Percentiles rank a stretch among this genome's conserved stretches.
These are phyloP conservation scores for Lichtheimia ramosa DNA, from an alignment of 371 early-diverging fungal genomes.

Conservation along the genomic window DNA sequence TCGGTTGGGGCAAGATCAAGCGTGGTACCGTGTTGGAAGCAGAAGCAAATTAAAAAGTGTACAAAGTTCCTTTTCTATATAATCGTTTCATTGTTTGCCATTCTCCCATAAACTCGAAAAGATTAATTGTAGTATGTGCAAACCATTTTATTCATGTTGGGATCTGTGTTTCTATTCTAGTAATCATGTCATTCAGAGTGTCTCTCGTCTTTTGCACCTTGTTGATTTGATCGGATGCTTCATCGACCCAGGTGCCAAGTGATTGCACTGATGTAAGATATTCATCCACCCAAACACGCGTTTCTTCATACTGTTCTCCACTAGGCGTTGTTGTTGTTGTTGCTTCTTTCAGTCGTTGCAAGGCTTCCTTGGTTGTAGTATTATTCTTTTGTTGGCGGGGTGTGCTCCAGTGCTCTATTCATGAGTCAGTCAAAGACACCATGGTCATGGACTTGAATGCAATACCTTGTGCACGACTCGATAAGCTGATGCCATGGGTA, in stretches of 20 bases:
- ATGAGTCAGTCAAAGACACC: no score
- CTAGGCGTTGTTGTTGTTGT: no score
- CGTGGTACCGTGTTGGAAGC: constrained; percentile 83
- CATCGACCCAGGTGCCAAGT: background rate
- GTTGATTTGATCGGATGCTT: background rate
- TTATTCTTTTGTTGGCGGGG: no score
- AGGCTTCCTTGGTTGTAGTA: background rate
- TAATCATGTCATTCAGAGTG: background rate
- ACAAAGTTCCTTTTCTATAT: constrained; percentile 2
- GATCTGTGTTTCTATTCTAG: background rate
- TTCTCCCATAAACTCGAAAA: background rate
- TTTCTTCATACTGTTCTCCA: background rate
- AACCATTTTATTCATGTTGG: background rate
- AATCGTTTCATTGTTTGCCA: background rate
- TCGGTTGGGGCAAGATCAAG: constrained; percentile 97
- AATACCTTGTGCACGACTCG: no score
- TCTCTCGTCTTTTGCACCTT: background rate
- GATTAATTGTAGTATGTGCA: background rate
- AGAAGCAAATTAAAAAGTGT: constrained; percentile 46
- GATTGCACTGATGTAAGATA: background rate
- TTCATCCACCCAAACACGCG: background rate
- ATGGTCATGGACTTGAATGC: no score
- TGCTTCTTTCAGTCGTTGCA: background rate
- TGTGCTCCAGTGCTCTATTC: no score
- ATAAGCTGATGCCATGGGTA: no score